Evolutionary conservation across 1,284 basidiomycete genomes (phyloP).

Genomic region (Cutaneotrichosporon sp.): DNA sequence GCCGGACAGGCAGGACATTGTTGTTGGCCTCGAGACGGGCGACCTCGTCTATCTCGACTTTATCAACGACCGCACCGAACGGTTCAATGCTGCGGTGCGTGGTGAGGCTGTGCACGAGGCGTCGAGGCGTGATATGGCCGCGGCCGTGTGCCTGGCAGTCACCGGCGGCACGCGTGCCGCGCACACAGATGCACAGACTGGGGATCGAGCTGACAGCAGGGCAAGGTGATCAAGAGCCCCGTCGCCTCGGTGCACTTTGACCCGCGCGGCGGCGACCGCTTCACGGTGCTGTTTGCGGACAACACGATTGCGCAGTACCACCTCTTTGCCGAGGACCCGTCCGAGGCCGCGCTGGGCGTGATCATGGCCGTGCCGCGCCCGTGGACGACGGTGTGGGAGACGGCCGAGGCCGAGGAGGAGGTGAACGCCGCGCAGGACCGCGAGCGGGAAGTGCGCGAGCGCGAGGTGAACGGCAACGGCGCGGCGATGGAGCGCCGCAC

Average conservation of each 20-base stretch:
- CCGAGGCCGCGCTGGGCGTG: constrained; percentile 22
- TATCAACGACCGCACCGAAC: constrained; percentile 70
- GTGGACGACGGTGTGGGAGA: constrained; percentile 41
- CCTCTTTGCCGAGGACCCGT: constrained; percentile 49
- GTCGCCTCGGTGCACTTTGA: constrained; percentile 88
- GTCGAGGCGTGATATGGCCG: not conserved
- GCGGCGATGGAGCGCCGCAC: not conserved
- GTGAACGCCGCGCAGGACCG: constrained; percentile 4
- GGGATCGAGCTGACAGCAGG: constrained; percentile 54
- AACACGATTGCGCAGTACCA: constrained; percentile 47
- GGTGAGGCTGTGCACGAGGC: not conserved
- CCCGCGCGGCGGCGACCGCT: constrained; percentile 77
- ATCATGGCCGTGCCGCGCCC: constrained; percentile 34
- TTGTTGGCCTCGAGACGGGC: constrained; percentile 90
- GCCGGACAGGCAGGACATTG: constrained; percentile 77
- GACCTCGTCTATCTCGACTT: constrained; percentile 88
- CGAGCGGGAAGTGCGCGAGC: not conserved
- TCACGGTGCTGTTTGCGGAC: constrained; percentile 88
- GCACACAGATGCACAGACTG: not conserved
- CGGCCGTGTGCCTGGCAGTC: not conserved
- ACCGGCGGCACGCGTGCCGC: no score
- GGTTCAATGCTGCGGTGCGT: constrained; percentile 84
- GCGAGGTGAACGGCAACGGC: constrained; percentile 3
- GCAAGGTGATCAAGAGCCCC: constrained; percentile 73
- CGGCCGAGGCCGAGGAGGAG: constrained; percentile 9